Base-by-base conservation (phyloP, 495 filamentous ascomycete species). In the Xylaria palmicola region DNA sequence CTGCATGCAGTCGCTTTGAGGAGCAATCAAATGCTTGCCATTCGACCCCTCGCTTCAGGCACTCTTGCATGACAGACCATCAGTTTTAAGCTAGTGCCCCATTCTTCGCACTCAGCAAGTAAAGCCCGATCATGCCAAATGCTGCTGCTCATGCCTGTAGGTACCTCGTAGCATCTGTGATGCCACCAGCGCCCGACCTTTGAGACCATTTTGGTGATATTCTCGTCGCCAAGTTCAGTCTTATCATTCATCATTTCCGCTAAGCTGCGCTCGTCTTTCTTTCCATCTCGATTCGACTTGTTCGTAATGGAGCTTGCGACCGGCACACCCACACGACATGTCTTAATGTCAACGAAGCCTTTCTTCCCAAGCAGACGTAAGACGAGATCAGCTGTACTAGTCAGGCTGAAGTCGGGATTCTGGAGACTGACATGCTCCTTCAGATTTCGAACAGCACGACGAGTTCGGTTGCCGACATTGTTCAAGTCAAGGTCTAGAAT, bases 111-210 rank as follows among this genome's bases (percentile, higher is more conserved):
- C 75, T 98, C 94, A 34, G 83, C 81, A 30, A 98, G 76, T 36
- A 98, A 71, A 36, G 81, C 79, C 58, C 81, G 83, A 65, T 98
- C 90, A 41, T 79, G 79, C 90, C 92, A 97, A 69, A 98, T 91
- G 69, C 89, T 93, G 12, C 54, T 66, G 24, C 82, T 74, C 15
- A 88, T 77, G 7, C 81, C 77, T 20, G 82, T 81, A 6, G 72
- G 70, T 45, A 73, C 80, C 77, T 98, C 94, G 72, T 98, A 98
- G 78, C 92, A 97, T 51, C 88, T 83, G 4, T 84, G 88, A 73
- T 96, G 97, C 94, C 95, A 98, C 92, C 92, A 98, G 39, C 95
- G 80, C 15, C 94, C 95, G 7, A 98, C 93, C 61, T 85, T 87
- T 19, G 92, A 86, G 19, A 98, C 92, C 78, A 96, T 95, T 67